A percentile compares a stretch with the other conserved stretches of the same genome.
Evolutionary conservation across 768 basidiomycete species (phyloP).

Genomic region (Tremella mesenterica): DNA sequence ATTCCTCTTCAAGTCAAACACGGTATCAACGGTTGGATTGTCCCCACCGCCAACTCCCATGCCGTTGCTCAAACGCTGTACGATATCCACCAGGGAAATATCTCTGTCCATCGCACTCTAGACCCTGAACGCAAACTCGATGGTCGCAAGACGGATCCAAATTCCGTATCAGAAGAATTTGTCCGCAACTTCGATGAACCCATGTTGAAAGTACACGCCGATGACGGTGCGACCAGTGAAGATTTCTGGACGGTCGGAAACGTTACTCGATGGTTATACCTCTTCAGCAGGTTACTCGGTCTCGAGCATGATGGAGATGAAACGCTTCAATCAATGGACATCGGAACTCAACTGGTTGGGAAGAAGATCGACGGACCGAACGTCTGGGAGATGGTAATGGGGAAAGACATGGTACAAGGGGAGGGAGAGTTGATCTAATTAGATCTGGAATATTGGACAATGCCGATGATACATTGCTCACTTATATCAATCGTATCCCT

Average conservation of each 20-base stretch:
- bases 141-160: slow-evolving; percentile 28
- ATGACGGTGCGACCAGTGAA: slow-evolving; percentile 29
- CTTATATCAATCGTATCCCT: too few species aligned
- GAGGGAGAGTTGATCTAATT: slow-evolving; percentile 25
- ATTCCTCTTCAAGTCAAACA: slow-evolving; percentile 86
- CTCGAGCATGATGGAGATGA: slow-evolving; percentile 6
- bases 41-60: slow-evolving; percentile 64
- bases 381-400: slow-evolving; percentile 45
- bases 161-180: slow-evolving; percentile 32
- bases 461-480: too few species aligned
- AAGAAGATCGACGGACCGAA: slow-evolving; percentile 21
- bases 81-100: slow-evolving; percentile 66
- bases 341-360: slow-evolving; percentile 14
- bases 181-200: slow-evolving; percentile 28
- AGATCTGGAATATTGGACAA: too few species aligned
- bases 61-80: slow-evolving; percentile 67
- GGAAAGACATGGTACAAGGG: slow-evolving; percentile 29
- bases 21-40: slow-evolving; percentile 80
- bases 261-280: slow-evolving; percentile 36
- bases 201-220: slow-evolving; percentile 25
- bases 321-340: slow-evolving; percentile 20
- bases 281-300: slow-evolving; percentile 21
- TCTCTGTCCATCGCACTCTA: slow-evolving; percentile 7
- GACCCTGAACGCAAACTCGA: slow-evolving; percentile 5
- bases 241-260: slow-evolving; percentile 45